A percentile compares a stretch with the other conserved stretches of the same genome.
These are phyloP conservation scores for Stentor coeruleus DNA, from an alignment of 73 alveolate species.

Conservation along the genomic window DNA sequence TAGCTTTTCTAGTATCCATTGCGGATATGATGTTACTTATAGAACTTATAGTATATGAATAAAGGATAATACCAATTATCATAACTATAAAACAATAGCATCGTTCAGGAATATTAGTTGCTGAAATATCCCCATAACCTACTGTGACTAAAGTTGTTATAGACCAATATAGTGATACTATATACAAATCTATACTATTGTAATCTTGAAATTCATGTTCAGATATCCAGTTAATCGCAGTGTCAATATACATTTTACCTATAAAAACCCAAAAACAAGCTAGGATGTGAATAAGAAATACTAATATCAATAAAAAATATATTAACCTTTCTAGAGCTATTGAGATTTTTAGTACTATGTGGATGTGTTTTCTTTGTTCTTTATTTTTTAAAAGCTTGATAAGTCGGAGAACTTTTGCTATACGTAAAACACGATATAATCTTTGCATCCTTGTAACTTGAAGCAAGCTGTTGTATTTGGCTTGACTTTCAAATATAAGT, in stretches of 20 bases:
- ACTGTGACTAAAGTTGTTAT: constrained; percentile 71
- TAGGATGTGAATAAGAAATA: constrained; percentile 56
- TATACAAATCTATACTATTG: constrained; percentile 37
- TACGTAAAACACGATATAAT: neutral
- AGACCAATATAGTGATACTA: constrained; percentile 67
- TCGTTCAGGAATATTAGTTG: constrained; percentile 49
- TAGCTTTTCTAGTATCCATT: constrained; percentile 37
- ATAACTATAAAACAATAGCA: constrained; percentile 56
- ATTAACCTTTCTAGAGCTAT: constrained; percentile 65
- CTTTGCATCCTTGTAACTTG: neutral
- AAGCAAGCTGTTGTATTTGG: neutral
- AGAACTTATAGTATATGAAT: constrained; percentile 74
- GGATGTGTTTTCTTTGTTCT: constrained; percentile 29
- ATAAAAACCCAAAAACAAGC: constrained; percentile 66
- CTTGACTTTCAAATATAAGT: neutral
- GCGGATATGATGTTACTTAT: constrained; percentile 61
- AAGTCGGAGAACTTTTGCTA: constrained; percentile 45
- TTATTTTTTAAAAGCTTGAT: constrained; percentile 60
- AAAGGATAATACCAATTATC: constrained; percentile 74
- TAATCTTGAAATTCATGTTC: constrained; percentile 39
- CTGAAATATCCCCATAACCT: constrained; percentile 78
- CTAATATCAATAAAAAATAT: constrained; percentile 51
- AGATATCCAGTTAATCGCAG: constrained; percentile 57
- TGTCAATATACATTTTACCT: constrained; percentile 53
- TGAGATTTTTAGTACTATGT: constrained; percentile 27